Conservation (phyloP, 2,329 filamentous ascomycete genomes). For the Claviceps purpurea region DNA sequence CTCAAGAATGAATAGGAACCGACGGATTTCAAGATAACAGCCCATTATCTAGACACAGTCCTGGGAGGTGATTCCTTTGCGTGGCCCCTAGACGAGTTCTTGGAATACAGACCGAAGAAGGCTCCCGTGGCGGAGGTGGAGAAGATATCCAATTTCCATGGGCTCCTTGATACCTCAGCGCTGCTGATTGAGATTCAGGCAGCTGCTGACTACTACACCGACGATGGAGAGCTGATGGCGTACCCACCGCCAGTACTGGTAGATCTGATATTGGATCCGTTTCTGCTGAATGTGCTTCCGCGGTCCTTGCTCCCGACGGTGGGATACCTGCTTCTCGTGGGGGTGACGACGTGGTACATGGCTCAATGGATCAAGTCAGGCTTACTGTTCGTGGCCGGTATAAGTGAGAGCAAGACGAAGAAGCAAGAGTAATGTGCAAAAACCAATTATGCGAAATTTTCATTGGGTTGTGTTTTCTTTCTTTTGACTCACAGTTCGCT, state of each 20-base stretch:
- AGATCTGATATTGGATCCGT: conserved; percentile 81
- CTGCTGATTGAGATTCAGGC: conserved; percentile 64
- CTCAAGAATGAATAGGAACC: conserved; percentile 55
- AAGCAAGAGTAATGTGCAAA: conserved; percentile 21
- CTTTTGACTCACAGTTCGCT: background rate
- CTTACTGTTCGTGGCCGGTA: conserved; percentile 15
- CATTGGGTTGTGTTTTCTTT: background rate
- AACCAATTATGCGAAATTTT: background rate
- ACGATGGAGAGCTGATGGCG: conserved; percentile 61
- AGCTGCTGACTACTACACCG: conserved; percentile 74
- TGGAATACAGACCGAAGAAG: conserved; percentile 31
- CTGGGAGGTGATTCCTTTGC: conserved; percentile 50
- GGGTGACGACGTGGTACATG: conserved; percentile 31
- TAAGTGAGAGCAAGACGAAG: conserved; percentile 16
- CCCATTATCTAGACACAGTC: conserved; percentile 47
- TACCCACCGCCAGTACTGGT: conserved; percentile 59
- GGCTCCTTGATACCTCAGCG: conserved; percentile 22
- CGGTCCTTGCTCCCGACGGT: conserved; percentile 61
- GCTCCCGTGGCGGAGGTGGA: background rate
- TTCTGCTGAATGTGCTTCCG: conserved; percentile 65
- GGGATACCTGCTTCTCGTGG: conserved; percentile 52
- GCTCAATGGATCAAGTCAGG: conserved; percentile 20
- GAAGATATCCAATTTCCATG: too few relatives aligned
- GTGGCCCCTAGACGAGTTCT: conserved; percentile 50
- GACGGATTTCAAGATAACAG: conserved; percentile 60